Conservation (phyloP, 1,139 yeast species). For the Debaryomyces robertsiae region DNA sequence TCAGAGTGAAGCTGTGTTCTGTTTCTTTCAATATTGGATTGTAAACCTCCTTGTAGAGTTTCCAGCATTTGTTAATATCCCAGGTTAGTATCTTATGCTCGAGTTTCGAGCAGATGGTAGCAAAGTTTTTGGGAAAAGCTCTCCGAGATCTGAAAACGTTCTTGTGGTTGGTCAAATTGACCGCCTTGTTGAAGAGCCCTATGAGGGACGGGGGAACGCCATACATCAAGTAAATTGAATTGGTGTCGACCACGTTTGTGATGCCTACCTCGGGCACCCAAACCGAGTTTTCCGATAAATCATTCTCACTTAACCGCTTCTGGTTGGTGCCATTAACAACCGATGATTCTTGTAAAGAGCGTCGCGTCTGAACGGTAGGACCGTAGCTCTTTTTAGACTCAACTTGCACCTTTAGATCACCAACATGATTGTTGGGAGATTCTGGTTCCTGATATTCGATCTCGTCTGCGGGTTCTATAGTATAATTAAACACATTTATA, state of each 20-base stretch:
- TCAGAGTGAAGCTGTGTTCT: conserved; percentile 22
- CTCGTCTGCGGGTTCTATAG: conserved; percentile 35
- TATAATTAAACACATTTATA: conserved; percentile 41
- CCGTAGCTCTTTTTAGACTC: conserved; percentile 19
- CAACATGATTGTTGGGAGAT: conserved; percentile 37
- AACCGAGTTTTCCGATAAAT: background rate
- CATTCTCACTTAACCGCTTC: too few species aligned
- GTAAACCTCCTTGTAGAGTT: conserved; percentile 24
- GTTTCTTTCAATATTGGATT: conserved; percentile 9
- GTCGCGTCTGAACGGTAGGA: background rate
- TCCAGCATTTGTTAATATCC: conserved; percentile 46
- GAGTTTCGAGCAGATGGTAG: conserved; percentile 54
- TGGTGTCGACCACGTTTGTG: conserved; percentile 14
- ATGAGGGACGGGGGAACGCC: conserved; percentile 53
- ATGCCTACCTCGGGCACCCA: background rate
- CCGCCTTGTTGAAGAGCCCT: conserved; percentile 46
- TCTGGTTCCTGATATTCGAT: conserved; percentile 37
- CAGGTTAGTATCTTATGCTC: conserved; percentile 53
- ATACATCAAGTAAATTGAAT: conserved; percentile 42
- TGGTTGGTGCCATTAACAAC: too few species aligned
- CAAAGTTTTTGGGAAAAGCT: conserved; percentile 56
- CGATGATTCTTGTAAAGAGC: background rate
- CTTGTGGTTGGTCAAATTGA: conserved; percentile 55
- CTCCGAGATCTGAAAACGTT: conserved; percentile 47
- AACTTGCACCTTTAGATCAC: conserved; percentile 17